These are phyloP conservation scores for Lophium mytilinum DNA, from an alignment of 495 filamentous ascomycete species.

Conservation along the genomic window DNA sequence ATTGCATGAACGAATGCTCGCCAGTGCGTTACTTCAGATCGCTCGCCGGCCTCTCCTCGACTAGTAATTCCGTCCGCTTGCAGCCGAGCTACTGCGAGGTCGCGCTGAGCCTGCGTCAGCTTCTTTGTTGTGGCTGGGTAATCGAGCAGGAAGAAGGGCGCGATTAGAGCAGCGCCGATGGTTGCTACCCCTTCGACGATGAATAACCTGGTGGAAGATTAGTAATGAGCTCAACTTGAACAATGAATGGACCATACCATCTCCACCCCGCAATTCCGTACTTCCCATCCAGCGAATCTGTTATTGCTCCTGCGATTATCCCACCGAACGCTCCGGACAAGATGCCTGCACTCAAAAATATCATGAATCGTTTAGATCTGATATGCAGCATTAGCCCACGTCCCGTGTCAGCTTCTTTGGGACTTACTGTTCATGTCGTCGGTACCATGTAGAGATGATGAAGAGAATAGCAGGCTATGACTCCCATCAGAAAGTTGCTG, in stretches of 20 bases:
- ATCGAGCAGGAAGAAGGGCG: slow-evolving; percentile 51
- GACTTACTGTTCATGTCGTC: slow-evolving; percentile 37
- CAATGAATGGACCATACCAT: slow-evolving; percentile 21
- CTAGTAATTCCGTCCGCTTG: slow-evolving; percentile 23
- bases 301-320: slow-evolving; percentile 41
- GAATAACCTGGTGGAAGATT: slow-evolving; percentile 26
- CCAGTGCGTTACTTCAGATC: slow-evolving; percentile 21
- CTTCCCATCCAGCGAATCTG: slow-evolving; percentile 31
- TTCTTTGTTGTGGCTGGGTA: slow-evolving; percentile 42
- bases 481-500: too few species aligned
- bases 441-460: slow-evolving; percentile 46
- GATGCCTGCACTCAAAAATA: slow-evolving; percentile 46
- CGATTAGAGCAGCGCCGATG: slow-evolving; percentile 40
- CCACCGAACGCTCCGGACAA: slow-evolving; percentile 46
- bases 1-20: slow-evolving; percentile 30
- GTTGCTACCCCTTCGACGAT: slow-evolving; percentile 37
- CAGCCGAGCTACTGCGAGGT: slow-evolving; percentile 32
- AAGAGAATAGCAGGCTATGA: slow-evolving; percentile 36
- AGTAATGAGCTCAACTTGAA: neutral
- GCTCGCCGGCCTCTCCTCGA: slow-evolving; percentile 1
- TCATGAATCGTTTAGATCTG: slow-evolving; percentile 39
- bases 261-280: slow-evolving; percentile 40
- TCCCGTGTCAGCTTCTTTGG: too few species aligned
- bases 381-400: too few species aligned
- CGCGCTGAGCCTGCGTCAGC: slow-evolving; percentile 27